phyloP scores from a whole-genome alignment of 371 early-diverging fungal species.

The Mortierella sp. region DNA sequence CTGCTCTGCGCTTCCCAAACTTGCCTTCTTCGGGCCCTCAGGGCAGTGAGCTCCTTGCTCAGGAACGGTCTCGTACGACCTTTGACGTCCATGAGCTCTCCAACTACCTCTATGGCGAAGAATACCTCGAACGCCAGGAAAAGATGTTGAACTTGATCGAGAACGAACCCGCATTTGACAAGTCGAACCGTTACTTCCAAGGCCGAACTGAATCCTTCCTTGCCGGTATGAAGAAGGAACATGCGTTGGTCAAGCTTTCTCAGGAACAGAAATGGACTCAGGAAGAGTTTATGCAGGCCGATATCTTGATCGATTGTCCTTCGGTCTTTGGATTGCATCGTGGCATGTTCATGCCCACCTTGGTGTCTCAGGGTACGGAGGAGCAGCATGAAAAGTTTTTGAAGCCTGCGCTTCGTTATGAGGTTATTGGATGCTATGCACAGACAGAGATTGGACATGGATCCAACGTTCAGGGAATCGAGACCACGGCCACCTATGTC shows the following conservation, averaged over 20 bases:
- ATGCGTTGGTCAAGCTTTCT: slow-evolving; percentile 61
- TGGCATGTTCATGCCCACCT: slow-evolving; percentile 78
- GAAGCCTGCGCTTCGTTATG: slow-evolving; percentile 77
- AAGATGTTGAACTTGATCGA: slow-evolving; percentile 62
- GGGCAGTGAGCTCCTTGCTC: slow-evolving; percentile 66
- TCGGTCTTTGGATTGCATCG: slow-evolving; percentile 60
- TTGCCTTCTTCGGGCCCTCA: slow-evolving; percentile 64
- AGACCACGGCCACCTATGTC: slow-evolving; percentile 93
- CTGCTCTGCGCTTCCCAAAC: slow-evolving; percentile 59
- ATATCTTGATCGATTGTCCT: slow-evolving; percentile 63
- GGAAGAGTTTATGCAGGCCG: slow-evolving; percentile 65
- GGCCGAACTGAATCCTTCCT: slow-evolving; percentile 64
- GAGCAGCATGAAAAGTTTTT: slow-evolving; percentile 84
- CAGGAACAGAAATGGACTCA: slow-evolving; percentile 63
- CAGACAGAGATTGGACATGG: slow-evolving; percentile 94
- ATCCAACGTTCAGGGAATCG: slow-evolving; percentile 92
- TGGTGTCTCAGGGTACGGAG: slow-evolving; percentile 76
- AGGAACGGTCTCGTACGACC: slow-evolving; percentile 64
- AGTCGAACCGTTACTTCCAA: slow-evolving; percentile 62
- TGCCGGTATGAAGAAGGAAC: slow-evolving; percentile 62
- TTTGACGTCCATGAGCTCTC: slow-evolving; percentile 65
- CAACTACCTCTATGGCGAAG: slow-evolving; percentile 63
- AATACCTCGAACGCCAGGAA: slow-evolving; percentile 61
- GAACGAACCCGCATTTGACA: slow-evolving; percentile 70
- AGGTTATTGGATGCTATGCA: slow-evolving; percentile 90